Evolutionary conservation across 2,329 filamentous ascomycete species (phyloP).

Genomic region (Knufia petricola): DNA sequence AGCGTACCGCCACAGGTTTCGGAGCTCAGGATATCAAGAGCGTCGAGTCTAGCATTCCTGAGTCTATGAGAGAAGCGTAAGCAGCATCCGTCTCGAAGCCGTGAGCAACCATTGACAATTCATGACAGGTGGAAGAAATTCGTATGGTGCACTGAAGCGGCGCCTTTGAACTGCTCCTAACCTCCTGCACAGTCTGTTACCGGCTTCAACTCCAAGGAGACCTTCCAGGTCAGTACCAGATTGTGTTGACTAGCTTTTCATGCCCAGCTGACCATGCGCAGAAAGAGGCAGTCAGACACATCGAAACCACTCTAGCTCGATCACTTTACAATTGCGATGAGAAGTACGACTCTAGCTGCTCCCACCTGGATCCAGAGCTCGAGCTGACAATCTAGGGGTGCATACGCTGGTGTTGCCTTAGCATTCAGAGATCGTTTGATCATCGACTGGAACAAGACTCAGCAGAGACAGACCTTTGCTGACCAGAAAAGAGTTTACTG

Average conservation of each 20-base stretch:
- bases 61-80: conserved; percentile 76
- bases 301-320: conserved; percentile 90
- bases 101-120: conserved; percentile 13
- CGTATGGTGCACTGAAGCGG: conserved; percentile 6
- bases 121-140: conserved; percentile 47
- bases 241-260: neutral
- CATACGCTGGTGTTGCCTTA: conserved; percentile 81
- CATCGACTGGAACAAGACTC: conserved; percentile 95
- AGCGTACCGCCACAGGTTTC: conserved; percentile 91
- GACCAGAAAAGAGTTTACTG: conserved; percentile 93
- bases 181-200: conserved; percentile 43
- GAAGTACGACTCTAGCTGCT: conserved; percentile 32
- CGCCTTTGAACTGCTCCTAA: conserved; percentile 9
- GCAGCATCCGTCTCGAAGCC: conserved; percentile 36
- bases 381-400: conserved; percentile 46
- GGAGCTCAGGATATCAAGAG: conserved; percentile 83
- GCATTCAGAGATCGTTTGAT: conserved; percentile 89
- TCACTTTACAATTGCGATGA: conserved; percentile 99
- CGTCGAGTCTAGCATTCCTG: conserved; percentile 84
- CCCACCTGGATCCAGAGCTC: neutral
- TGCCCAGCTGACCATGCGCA: conserved; percentile 32
- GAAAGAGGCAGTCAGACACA: conserved; percentile 79
- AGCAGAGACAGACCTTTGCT: conserved; percentile 84
- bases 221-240: conserved; percentile 51
- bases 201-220: conserved; percentile 68